Evolutionary conservation across 1,139 yeast genomes (phyloP).

Genomic region (Ogataea hybrid): DNA sequence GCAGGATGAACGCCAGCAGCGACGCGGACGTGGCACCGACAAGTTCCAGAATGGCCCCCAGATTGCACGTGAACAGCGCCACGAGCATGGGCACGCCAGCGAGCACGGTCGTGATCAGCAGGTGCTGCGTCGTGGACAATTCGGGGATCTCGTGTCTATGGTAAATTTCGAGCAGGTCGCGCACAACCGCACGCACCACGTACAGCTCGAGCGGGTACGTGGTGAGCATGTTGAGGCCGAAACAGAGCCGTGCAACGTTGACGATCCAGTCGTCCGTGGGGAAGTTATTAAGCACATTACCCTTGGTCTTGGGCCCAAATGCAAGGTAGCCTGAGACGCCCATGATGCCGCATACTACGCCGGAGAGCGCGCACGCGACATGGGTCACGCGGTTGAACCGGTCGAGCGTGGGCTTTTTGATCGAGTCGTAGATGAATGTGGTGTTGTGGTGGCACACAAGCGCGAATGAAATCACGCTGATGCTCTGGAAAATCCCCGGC

Average conservation of each 20-base stretch:
- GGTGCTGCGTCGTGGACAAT: conserved; percentile 51
- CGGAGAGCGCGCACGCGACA: conserved; percentile 76
- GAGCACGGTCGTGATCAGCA: conserved; percentile 62
- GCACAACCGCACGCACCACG: conserved; percentile 81
- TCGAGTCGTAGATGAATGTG: conserved; percentile 80
- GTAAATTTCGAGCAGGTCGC: conserved; percentile 50
- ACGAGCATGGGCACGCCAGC: conserved; percentile 73
- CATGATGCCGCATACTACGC: conserved; percentile 74
- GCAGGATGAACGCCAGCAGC: conserved; percentile 86
- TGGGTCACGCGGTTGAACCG: conserved; percentile 79
- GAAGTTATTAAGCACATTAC: conserved; percentile 84
- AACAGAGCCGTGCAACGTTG: conserved; percentile 85
- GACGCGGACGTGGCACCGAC: conserved; percentile 95
- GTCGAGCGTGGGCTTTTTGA: conserved; percentile 70
- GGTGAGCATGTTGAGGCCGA: conserved; percentile 92
- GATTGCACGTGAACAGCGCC: conserved; percentile 77
- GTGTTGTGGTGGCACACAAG: conserved; percentile 96
- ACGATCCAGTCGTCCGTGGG: conserved; percentile 69
- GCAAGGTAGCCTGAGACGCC: conserved; percentile 77
- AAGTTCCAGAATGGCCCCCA: conserved; percentile 84
- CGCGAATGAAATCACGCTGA: conserved; percentile 89
- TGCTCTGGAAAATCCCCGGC: conserved; percentile 76
- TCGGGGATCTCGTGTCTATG: conserved; percentile 32
- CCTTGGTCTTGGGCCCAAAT: conserved; percentile 78
- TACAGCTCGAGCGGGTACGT: conserved; percentile 90